Evolutionary conservation across 2,329 filamentous ascomycete genomes (phyloP).

Genomic region (Fonsecaea nubica): DNA sequence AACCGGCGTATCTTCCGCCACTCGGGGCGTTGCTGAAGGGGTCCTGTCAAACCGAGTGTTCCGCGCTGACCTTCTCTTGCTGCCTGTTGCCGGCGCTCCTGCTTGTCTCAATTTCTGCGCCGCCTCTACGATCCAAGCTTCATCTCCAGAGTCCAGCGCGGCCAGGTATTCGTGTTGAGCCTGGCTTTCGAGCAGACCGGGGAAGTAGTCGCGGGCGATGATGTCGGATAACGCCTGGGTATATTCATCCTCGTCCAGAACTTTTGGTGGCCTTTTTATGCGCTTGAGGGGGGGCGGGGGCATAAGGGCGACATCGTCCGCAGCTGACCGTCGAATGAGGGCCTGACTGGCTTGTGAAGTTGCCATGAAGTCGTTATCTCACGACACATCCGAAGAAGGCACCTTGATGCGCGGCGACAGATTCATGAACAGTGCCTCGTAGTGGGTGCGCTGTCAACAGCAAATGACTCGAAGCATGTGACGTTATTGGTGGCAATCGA

Average conservation of each 20-base stretch:
- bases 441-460: no score
- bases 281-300: conserved; percentile 84
- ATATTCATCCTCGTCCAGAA: conserved; percentile 94
- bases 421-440: background rate
- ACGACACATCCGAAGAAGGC: background rate
- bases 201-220: conserved; percentile 96
- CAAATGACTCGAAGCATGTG: background rate
- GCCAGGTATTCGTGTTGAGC: conserved; percentile 91
- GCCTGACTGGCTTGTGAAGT: conserved; percentile 23
- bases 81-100: conserved; percentile 74
- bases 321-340: conserved; percentile 26
- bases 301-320: conserved; percentile 69
- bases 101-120: conserved; percentile 73
- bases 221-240: conserved; percentile 89
- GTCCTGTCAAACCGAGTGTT: conserved; percentile 37
- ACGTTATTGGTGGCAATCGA: background rate
- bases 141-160: conserved; percentile 84
- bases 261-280: conserved; percentile 85
- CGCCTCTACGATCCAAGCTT: conserved; percentile 84
- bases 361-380: conserved; percentile 14
- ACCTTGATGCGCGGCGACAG: background rate
- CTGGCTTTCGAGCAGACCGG: conserved; percentile 82
- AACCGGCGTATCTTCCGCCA: conserved; percentile 35
- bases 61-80: conserved; percentile 41
- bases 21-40: conserved; percentile 20